Percentiles rank a stretch among this genome's conserved stretches.
Conservation (phyloP, 177 flowering plant genomes). For the Vitis hybrid region DNA sequence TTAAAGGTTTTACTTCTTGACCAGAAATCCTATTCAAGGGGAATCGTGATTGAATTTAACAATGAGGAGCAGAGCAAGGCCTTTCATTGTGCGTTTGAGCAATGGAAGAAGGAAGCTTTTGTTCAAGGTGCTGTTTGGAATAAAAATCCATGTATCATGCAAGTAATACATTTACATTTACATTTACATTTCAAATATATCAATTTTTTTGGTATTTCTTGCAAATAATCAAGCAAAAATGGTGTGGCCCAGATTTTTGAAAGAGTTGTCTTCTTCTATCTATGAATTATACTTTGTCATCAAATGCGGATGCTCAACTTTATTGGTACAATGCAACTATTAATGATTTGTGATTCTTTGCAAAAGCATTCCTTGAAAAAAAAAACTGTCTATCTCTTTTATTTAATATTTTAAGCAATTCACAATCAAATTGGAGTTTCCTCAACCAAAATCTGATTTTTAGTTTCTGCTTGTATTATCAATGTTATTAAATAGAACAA, state of each 20-base stretch:
- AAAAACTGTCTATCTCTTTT: too few species aligned
- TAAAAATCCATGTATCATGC: not conserved
- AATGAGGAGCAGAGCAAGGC: slow-evolving; percentile 69
- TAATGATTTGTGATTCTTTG: too few species aligned
- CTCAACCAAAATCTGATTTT: too few species aligned
- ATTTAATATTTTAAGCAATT: too few species aligned
- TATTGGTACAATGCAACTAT: too few species aligned
- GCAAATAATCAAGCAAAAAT: not conserved
- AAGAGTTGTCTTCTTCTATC: not conserved
- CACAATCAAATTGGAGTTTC: too few species aligned
- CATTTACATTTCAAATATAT: not conserved
- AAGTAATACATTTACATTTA: too few species aligned
- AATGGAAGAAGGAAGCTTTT: slow-evolving; percentile 58
- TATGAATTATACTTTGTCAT: not conserved
- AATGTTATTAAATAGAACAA: too few species aligned
- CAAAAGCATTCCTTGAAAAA: too few species aligned
- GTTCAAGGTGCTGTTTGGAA: slow-evolving; percentile 40
- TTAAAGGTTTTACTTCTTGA: slow-evolving; percentile 19
- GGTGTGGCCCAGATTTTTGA: not conserved
- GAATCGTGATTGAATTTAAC: slow-evolving; percentile 63
- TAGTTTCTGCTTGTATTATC: too few species aligned
- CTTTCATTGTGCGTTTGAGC: slow-evolving; percentile 78
- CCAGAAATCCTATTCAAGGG: slow-evolving; percentile 73
- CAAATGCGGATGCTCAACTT: too few species aligned
- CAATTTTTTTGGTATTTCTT: too few species aligned